Conservation (phyloP, 2,329 filamentous ascomycete species). For the Cladosporium sp. region DNA sequence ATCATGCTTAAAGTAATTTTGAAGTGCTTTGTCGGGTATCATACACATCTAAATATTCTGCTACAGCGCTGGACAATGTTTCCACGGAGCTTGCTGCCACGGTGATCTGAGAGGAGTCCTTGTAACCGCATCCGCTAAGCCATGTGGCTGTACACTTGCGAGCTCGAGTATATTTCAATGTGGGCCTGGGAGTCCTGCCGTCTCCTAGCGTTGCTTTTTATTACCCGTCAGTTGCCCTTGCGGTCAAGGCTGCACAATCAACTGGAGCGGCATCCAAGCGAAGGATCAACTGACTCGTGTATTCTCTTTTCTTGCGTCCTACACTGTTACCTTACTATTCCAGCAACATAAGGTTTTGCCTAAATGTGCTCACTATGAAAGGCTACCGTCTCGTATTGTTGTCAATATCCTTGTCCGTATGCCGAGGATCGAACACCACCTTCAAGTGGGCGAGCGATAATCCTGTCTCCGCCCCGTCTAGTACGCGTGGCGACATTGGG, state of each 20-base stretch:
- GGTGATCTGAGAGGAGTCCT: background rate
- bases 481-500: slow-evolving; percentile 1
- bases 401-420: background rate
- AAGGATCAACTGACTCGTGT: background rate
- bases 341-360: background rate
- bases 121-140: background rate
- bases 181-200: background rate
- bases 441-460: background rate
- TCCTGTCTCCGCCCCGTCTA: background rate
- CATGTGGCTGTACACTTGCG: background rate
- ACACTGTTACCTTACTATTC: background rate
- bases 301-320: background rate
- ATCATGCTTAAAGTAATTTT: background rate
- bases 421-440: background rate
- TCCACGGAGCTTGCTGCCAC: background rate
- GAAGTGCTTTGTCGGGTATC: background rate
- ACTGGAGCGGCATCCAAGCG: background rate
- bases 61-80: background rate
- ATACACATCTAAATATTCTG: background rate
- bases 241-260: background rate
- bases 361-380: background rate
- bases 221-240: background rate
- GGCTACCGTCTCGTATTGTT: background rate
- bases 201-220: background rate
- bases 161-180: background rate